Base-by-base conservation (phyloP, 495 filamentous ascomycete species). In the Penicillium antarcticum region DNA sequence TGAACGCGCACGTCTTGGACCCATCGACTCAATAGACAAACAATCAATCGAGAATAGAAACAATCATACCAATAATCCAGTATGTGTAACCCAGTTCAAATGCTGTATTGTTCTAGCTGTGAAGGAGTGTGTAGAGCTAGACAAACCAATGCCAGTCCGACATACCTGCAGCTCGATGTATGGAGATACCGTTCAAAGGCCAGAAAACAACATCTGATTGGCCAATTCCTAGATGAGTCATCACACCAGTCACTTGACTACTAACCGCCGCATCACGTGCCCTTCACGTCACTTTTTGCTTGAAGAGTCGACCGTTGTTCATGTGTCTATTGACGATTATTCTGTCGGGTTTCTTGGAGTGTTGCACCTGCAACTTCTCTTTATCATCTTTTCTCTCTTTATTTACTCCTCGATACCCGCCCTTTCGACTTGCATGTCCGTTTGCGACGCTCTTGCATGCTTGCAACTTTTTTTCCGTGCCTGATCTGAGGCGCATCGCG, bases 161-260 rank as follows among this genome's bases (percentile, higher is more conserved):
- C 42, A 52, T 58, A 50, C 48, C 45, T 58, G 45, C 58, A 47
- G 39, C 34, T 17, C 51, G 29, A 55, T 60, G 59, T 55, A 62
- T 62, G 50, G 47, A 51, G 57, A 68, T 63, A 62, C 58, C 60
- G 18, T 32, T 44, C 48, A 54, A 45, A 61, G 68, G 71, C 69
- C 70, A 71, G 63, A 69, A 46, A 56, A 66, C 72, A 72, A 42
- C 5, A 50, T 52, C 37, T 69, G 57, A 73, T 75, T 75, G 68
- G 72, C 40, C 38, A 26, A 10, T 13, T 1, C 0, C 9, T 7
- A 2, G 49, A 39, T 57, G 55, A 61, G 23, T 63, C 60, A 63
- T 34, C 16, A 11, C 13, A 2, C 3, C 16, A 33, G 17, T 35
- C 41, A 55, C 49, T 10, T 49, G 47, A 48, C 12, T 14, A 31